Base-by-base conservation (phyloP, 2,329 filamentous ascomycete species). In the Blastomyces silverae region DNA sequence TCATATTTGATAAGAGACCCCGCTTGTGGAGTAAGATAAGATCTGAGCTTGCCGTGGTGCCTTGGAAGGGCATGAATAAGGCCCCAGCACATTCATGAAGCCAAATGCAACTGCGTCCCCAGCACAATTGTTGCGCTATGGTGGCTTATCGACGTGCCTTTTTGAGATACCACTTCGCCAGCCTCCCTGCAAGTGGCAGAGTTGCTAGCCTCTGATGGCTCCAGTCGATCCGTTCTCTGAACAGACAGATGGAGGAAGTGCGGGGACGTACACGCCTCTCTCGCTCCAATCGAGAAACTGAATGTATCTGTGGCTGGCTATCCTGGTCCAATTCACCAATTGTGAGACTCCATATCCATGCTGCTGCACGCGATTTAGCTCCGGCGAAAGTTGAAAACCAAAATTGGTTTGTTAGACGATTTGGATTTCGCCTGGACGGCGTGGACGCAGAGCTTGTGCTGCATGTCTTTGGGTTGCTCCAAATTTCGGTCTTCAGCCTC, bases 221-320 rank as follows among this genome's bases (percentile, higher is more conserved):
- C 25, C 7, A 28, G 25, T n/a, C 15, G 8, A 55, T 55, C 52
- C 13, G 28, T 56, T 37, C 53, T 56, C 10, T 17, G n/a, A 53
- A 13, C 4, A 17, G 15, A 13, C 4, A 17, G 15, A 17, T 10
- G 22, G 25, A 31, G 13, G 17, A 31, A 39, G 20, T n/a, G 7
- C 17, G 20, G 31, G 55, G 15, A 39, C 10, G 37, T 11, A 11
- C 52, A 39, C n/a, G 31, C 17, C 31, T 15, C 34, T 15, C 20
- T n/a, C 10, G 15, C 55, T 57, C 6, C 31, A 39, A 7, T 22
- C 4, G 50, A 13, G 20, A 57, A 57, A 31, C 55, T 22, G 20
- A 31, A n/a, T 39, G 31, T 5, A 57, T 53, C 25, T 52, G 44
- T 61, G 59, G 59, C 59, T 61, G 59, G 59, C 59, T 61, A 37